phyloP scores from a whole-genome alignment of 306 rosid species.

The Prunus persica region DNA sequence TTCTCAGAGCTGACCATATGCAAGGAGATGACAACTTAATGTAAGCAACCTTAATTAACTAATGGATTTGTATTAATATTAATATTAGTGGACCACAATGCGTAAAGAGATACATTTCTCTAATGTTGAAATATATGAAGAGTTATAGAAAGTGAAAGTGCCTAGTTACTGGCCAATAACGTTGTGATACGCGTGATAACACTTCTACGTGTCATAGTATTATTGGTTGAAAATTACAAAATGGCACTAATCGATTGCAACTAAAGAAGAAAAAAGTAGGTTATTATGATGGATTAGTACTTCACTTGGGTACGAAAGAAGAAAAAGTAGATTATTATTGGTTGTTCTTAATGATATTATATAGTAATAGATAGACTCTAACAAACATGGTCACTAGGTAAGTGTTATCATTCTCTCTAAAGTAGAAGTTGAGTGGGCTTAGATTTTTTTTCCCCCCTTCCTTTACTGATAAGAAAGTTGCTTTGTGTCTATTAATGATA shows the following conservation, averaged over 20 bases:
- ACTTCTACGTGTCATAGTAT: accelerated
- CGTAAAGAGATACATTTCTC: no score
- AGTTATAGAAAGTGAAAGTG: not conserved
- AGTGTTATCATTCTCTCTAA: not conserved
- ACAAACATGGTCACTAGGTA: not conserved
- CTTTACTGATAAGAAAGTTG: constrained; percentile 4
- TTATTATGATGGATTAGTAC: not conserved
- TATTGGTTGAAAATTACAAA: no score
- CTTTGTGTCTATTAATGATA: not conserved
- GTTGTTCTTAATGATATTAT: not conserved
- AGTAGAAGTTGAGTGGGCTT: not conserved
- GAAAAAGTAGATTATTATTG: not conserved
- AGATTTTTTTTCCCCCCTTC: no score
- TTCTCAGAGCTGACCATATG: constrained; percentile 46
- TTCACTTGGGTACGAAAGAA: not conserved
- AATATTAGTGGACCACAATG: no score
- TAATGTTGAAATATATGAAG: not conserved
- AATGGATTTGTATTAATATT: no score
- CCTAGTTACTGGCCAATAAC: not conserved
- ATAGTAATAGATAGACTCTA: not conserved
- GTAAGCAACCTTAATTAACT: not conserved
- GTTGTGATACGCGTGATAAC: no score
- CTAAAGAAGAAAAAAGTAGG: no score
- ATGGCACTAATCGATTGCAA: accelerated
- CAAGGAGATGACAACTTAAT: constrained; percentile 3